Conservation (phyloP, 2,329 filamentous ascomycete species). For the Chrysosporium queenslandicum region DNA sequence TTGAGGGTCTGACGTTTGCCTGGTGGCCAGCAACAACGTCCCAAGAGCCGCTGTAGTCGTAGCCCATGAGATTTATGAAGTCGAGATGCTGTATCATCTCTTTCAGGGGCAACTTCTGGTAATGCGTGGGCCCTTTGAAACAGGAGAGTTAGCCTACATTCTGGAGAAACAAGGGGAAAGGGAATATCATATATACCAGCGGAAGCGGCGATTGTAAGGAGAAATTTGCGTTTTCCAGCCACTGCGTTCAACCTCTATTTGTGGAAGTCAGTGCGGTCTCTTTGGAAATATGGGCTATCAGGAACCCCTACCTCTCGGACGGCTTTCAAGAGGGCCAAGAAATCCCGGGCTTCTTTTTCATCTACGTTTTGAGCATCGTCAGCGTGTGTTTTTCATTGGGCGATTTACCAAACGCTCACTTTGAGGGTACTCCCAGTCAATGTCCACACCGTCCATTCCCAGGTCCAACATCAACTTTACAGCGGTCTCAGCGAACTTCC, state of each 20-base stretch:
- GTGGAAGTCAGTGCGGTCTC: background rate
- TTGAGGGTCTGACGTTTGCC: conserved; percentile 61
- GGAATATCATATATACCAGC: conserved; percentile 26
- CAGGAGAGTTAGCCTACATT: background rate
- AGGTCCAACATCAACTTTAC: conserved; percentile 68
- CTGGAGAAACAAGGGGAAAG: background rate
- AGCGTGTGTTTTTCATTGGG: background rate
- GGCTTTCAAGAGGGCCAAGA: conserved; percentile 36
- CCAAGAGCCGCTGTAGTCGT: conserved; percentile 81
- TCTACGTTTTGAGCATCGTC: conserved; percentile 21
- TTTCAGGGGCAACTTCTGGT: conserved; percentile 34
- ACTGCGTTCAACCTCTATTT: conserved; percentile 29
- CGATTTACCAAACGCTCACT: conserved; percentile 19
- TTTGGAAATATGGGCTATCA: background rate
- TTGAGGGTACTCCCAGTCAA: conserved; percentile 42
- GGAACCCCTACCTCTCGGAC: conserved; percentile 29
- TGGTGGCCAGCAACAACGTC: conserved; percentile 64
- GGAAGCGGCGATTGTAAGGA: conserved; percentile 42
- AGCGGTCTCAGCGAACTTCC: conserved; percentile 58
- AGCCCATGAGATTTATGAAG: conserved; percentile 61
- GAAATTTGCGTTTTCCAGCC: conserved; percentile 37
- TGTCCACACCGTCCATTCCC: conserved; percentile 53
- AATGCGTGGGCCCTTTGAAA: conserved; percentile 31
- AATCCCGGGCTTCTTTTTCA: conserved; percentile 35
- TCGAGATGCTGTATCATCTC: conserved; percentile 42